These are phyloP conservation scores for Hirschioporus abietinus DNA, from an alignment of 768 basidiomycete species.

Conservation along the genomic window DNA sequence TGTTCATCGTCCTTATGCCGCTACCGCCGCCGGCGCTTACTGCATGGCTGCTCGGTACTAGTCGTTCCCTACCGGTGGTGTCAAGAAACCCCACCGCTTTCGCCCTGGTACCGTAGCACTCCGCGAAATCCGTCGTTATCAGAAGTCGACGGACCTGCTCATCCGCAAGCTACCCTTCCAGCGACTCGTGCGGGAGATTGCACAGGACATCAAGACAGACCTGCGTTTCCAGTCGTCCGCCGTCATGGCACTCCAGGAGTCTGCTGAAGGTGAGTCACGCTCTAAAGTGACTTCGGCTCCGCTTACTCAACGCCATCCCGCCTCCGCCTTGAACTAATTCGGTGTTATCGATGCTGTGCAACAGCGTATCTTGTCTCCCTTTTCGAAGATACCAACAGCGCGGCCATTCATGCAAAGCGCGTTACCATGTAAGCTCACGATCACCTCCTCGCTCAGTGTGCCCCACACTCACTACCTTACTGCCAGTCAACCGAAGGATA, in stretches of 20 bases:
- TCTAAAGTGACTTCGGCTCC: neutral
- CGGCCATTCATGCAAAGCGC: constrained; percentile 51
- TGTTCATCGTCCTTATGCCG: constrained; percentile 9
- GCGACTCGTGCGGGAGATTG: constrained; percentile 73
- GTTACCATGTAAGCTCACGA: constrained; percentile 29
- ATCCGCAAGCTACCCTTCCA: constrained; percentile 61
- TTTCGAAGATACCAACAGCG: constrained; percentile 53
- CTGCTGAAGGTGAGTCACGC: constrained; percentile 34
- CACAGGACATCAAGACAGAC: constrained; percentile 72
- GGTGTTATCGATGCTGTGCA: neutral
- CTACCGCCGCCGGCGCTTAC: constrained; percentile 16
- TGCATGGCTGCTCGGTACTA: constrained; percentile 1
- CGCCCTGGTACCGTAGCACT: constrained; percentile 41
- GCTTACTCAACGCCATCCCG: neutral
- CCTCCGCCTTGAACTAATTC: neutral
- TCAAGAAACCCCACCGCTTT: constrained; percentile 63
- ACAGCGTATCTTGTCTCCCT: constrained; percentile 82
- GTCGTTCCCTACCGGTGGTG: constrained; percentile 51
- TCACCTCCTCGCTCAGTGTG: neutral
- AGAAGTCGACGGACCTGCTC: constrained; percentile 47
- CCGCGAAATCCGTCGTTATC: constrained; percentile 44
- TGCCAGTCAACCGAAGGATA: constrained; percentile 62
- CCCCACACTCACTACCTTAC: too few relatives aligned
- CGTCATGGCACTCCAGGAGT: constrained; percentile 58
- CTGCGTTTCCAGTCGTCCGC: constrained; percentile 64